Evolutionary conservation across 2,329 filamentous ascomycete species (phyloP), one percentile per base, ranked within the genome.

Genomic region (Botrytis paeoniae): DNA sequence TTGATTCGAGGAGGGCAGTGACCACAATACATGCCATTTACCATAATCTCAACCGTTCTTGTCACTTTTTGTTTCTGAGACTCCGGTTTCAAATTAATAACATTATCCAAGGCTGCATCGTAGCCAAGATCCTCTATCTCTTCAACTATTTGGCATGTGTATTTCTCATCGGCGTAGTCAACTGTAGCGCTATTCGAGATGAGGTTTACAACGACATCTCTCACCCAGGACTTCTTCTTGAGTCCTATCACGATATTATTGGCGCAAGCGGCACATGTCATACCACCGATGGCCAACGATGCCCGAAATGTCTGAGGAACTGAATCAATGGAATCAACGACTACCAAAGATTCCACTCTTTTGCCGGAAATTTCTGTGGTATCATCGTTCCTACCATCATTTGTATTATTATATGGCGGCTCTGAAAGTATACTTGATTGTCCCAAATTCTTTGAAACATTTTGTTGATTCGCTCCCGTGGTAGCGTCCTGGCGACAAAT

Each of bases 11-110:
- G 83, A 0, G 92, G 90, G 77, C 92, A 95, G 78, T 92, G 89
- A 22, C 87, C 85, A 81, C 93, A 95, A 81, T 92, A 93, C 83
- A 95, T 90, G 66, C 93, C 93, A 68, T 92, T 86, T 66, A 95
- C 84, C 57, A 82, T 82, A 73, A 95, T 89, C 72, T 91, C 87
- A 3, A 93, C 86, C 1, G 88, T 89, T 64, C 92, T 74, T 22
- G 73, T 70, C 14, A 68, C 66, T 20, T 39, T 75, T 41, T 73
- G 74, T 39, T 73, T 69, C 9, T 71, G 63, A 37, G 75, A 63
- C 74, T 59, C 77, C 25, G 81, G 76, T 2, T 80, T 25, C 6
- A 76, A 51, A 63, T 77, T 69, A 20, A 78, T 65, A 25, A 79
- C 82, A 72, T 89, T 88, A 66, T 89, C 86, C 22, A 93, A 81